These are phyloP conservation scores for Senecio squalidus DNA, from an alignment of 140 eudicot genomes.

Conservation along the genomic window DNA sequence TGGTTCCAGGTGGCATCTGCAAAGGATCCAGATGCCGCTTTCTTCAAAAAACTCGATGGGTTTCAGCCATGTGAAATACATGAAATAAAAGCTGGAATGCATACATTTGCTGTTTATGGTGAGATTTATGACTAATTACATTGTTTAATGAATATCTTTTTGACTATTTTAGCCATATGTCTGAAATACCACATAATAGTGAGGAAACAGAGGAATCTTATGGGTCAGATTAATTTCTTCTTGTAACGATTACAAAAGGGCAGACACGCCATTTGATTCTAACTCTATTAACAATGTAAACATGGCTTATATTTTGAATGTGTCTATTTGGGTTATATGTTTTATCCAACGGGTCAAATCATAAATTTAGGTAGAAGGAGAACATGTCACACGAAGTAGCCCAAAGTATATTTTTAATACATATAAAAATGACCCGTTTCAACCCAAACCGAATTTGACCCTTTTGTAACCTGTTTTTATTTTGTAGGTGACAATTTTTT, in stretches of 20 bases:
- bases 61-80: slow-evolving; percentile 95
- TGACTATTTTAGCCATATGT: slow-evolving; percentile 3
- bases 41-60: slow-evolving; percentile 86
- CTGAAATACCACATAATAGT: not conserved
- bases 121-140: not conserved
- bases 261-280: too few relatives aligned
- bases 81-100: slow-evolving; percentile 88
- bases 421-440: too few relatives aligned
- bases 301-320: too few relatives aligned
- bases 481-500: slow-evolving; percentile 89
- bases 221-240: not conserved
- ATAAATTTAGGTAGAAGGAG: too few relatives aligned
- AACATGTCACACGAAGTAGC: too few relatives aligned
- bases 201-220: not conserved
- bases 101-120: slow-evolving; percentile 96
- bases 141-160: not conserved
- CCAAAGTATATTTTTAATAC: too few relatives aligned
- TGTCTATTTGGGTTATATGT: too few relatives aligned
- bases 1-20: slow-evolving; percentile 57
- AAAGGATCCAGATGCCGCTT: slow-evolving; percentile 84
- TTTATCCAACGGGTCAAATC: too few relatives aligned
- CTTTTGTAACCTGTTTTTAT: not conserved
- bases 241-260: not conserved
- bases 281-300: too few relatives aligned
- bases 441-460: too few relatives aligned